Evolutionary conservation across 805 yeast genomes (phyloP).

Genomic region (Sungouiella blattae): DNA sequence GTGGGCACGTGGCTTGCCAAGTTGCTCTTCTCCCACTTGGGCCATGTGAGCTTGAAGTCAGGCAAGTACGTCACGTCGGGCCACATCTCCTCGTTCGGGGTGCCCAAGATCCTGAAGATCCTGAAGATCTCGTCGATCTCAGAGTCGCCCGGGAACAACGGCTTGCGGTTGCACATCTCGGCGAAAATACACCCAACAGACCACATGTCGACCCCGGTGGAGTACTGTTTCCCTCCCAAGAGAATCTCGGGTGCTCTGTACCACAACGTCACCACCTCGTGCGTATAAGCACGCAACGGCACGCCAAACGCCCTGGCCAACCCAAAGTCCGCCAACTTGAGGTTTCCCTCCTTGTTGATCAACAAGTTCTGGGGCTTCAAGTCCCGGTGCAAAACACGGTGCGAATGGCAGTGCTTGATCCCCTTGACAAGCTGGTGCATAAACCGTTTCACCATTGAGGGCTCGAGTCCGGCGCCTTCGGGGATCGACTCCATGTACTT

Average conservation of each 20-base stretch:
- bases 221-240: constrained; percentile 93
- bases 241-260: constrained; percentile 95
- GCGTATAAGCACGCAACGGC: constrained; percentile 93
- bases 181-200: constrained; percentile 97
- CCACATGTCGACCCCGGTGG: constrained; percentile 99
- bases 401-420: constrained; percentile 89
- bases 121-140: constrained; percentile 96
- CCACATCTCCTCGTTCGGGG: constrained; percentile 92
- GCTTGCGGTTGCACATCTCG: constrained; percentile 94
- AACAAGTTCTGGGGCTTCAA: constrained; percentile 93
- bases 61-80: constrained; percentile 90
- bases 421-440: constrained; percentile 91
- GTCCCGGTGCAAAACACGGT: constrained; percentile 91
- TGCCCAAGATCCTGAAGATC: constrained; percentile 88
- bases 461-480: constrained; percentile 84
- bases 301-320: constrained; percentile 97
- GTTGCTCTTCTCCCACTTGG: constrained; percentile 78
- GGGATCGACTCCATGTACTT: constrained; percentile 96
- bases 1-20: constrained; percentile 71
- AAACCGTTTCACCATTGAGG: constrained; percentile 86
- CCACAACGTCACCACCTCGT: constrained; percentile 98
- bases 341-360: constrained; percentile 92
- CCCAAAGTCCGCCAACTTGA: constrained; percentile 72
- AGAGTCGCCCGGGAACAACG: constrained; percentile 94
- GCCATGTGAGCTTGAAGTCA: constrained; percentile 90